Evolutionary conservation across 176 grass and related monocot species (phyloP).

Genomic region (Eragrostis curvula): DNA sequence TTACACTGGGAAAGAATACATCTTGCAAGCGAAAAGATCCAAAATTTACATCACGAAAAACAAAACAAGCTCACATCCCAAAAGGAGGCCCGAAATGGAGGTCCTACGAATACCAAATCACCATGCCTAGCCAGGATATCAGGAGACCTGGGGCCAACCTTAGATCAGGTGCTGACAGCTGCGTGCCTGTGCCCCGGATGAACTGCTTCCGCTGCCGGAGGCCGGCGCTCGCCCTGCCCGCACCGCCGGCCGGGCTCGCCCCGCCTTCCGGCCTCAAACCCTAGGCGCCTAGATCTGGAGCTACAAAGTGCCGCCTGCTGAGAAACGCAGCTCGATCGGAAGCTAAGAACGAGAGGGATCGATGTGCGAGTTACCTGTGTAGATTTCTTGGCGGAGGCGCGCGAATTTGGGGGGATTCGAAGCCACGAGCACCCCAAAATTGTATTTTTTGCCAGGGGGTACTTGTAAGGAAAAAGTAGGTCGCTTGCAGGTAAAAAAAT

Average conservation of each 20-base stretch:
- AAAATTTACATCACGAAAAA: conserved; percentile 29
- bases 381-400: conserved; percentile 21
- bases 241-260: conserved; percentile 13
- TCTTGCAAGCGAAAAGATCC: background rate
- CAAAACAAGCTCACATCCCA: background rate
- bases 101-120: background rate
- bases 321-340: conserved; percentile 34
- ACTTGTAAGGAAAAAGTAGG: conserved; percentile 68
- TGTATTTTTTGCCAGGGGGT: conserved; percentile 39
- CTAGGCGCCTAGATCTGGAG: conserved; percentile 45
- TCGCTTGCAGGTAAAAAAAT: conserved; percentile 50
- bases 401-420: conserved; percentile 45
- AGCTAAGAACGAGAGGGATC: conserved; percentile 42
- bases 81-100: conserved; percentile 1
- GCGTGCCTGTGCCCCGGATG: background rate
- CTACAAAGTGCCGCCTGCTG: background rate
- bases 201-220: conserved; percentile 16
- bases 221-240: background rate
- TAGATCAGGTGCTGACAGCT: background rate
- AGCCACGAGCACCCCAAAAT: conserved; percentile 39
- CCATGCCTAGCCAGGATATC: background rate
- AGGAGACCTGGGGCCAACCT: background rate
- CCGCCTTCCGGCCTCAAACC: conserved; percentile 33
- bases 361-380: conserved; percentile 46
- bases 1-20: background rate